A percentile compares a stretch with the other conserved stretches of the same genome.
Evolutionary conservation across 192 early-diverging fungal genomes (phyloP).

Genomic region (Dispira simplex): DNA sequence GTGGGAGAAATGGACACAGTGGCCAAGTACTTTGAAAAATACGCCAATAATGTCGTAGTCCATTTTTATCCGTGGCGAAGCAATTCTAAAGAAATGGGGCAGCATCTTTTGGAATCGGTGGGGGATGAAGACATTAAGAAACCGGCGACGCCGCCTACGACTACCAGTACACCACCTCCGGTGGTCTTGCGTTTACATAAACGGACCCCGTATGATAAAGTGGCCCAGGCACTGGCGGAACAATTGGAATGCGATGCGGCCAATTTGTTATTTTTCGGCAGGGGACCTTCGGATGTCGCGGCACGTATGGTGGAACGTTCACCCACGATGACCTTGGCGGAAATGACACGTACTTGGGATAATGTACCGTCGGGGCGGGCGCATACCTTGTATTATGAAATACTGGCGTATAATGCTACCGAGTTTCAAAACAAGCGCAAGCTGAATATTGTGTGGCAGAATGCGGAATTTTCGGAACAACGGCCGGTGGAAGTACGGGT

Average conservation of each 20-base stretch:
- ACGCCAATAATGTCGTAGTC: slow-evolving; percentile 51
- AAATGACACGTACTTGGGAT: slow-evolving; percentile 24
- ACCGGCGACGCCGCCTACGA: neutral
- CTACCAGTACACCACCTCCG: neutral
- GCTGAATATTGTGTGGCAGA: slow-evolving; percentile 52
- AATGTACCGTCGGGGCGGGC: slow-evolving; percentile 15
- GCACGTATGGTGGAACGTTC: slow-evolving; percentile 28
- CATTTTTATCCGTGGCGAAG: slow-evolving; percentile 45
- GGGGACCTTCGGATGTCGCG: slow-evolving; percentile 17
- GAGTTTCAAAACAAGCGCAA: slow-evolving; percentile 71
- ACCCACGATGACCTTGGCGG: slow-evolving; percentile 29
- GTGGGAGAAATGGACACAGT: slow-evolving; percentile 22
- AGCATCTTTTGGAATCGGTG: slow-evolving; percentile 4
- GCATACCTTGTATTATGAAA: slow-evolving; percentile 61
- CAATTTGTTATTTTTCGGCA: slow-evolving; percentile 10
- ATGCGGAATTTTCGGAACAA: slow-evolving; percentile 49
- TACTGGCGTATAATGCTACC: slow-evolving; percentile 57
- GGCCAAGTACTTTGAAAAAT: slow-evolving; percentile 59
- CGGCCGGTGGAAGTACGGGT: slow-evolving; percentile 51
- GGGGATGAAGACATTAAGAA: slow-evolving; percentile 20
- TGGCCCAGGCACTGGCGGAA: slow-evolving; percentile 48
- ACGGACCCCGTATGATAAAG: slow-evolving; percentile 22
- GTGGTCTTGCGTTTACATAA: neutral
- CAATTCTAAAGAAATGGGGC: slow-evolving; percentile 14
- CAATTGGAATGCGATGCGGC: slow-evolving; percentile 61